A percentile compares a stretch with the other conserved stretches of the same genome.
phyloP scores from a whole-genome alignment of 208 protist genomes.

The Pavlovales sp. region DNA sequence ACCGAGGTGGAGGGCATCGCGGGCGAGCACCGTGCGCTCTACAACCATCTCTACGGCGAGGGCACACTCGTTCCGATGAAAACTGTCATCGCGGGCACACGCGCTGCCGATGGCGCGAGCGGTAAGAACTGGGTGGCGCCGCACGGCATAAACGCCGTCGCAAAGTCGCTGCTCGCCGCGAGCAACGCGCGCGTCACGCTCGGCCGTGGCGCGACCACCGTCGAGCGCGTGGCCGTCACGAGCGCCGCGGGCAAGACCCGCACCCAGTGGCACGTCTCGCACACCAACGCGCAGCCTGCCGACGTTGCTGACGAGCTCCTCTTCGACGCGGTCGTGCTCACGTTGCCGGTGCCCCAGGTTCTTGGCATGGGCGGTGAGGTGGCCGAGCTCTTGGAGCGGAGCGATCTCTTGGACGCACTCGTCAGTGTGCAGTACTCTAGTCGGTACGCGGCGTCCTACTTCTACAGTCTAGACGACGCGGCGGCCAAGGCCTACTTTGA shows the following conservation, averaged over 20 bases:
- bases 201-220: neutral
- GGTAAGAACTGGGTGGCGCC: neutral
- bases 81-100: neutral
- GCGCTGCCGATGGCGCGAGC: constrained; percentile 15
- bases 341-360: neutral
- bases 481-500: neutral
- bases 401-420: neutral
- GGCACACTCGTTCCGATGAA: constrained; percentile 5
- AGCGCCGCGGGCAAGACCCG: neutral
- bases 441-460: constrained; percentile 12
- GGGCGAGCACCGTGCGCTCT: neutral
- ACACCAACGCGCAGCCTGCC: neutral
- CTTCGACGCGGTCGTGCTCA: constrained; percentile 27
- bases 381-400: neutral
- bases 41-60: neutral
- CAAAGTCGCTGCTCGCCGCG: neutral
- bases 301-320: neutral
- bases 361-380: neutral
- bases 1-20: neutral
- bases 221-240: neutral
- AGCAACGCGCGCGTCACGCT: neutral
- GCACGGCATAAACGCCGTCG: neutral
- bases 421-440: neutral
- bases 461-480: neutral
- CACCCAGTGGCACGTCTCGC: neutral